Evolutionary conservation across 306 rosid genomes (phyloP), one percentile per base, ranked within the genome.

Genomic region (Lupinus albus): DNA sequence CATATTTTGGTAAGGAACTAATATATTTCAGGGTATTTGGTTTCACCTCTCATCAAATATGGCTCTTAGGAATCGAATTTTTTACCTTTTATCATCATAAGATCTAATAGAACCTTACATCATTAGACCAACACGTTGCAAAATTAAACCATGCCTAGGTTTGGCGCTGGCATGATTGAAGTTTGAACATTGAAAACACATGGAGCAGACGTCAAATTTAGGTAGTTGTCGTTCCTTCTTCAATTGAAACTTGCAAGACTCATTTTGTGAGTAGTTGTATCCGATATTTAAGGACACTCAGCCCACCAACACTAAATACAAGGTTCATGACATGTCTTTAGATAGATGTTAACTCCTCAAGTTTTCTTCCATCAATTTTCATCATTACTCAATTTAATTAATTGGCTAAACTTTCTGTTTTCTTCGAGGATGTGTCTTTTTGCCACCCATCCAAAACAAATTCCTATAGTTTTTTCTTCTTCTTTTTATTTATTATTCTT

Each of bases 281-380:
- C 48, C 49, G 28, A 55, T 55, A 6, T 11, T 33, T 33, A 14
- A 21, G 51, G 0, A 39, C 74, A 75, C 38, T 39, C 18, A 53
- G 56, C 63, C 63, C 70, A 41, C 75, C 58, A 76, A 61, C 75
- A 76, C 65, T 61, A 48, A 66, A 75, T 58, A 73, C 49, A 66
- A 1, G 8, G 21, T 67, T 67, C 69, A 38, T 39, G 28, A 49
- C 55, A 39, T 76, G 67, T 61, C 80, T 61, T 0, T 10, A 16
- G 30, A n/a, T 53, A 11, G 28, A 75, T 38, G 63, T 48, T 49
- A 74, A 67, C 47, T 52, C 25, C 7, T 4, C 2, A 11, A 11
- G 8, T 2, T 38, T 63, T 52, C 58, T 42, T 47, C 25, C 45
- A 20, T 55, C 56, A 21, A 39, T 66, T 7, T 33, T 36, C 49